Base-by-base conservation (phyloP, 371 early-diverging fungal genomes). In the Nematocida sp. region DNA sequence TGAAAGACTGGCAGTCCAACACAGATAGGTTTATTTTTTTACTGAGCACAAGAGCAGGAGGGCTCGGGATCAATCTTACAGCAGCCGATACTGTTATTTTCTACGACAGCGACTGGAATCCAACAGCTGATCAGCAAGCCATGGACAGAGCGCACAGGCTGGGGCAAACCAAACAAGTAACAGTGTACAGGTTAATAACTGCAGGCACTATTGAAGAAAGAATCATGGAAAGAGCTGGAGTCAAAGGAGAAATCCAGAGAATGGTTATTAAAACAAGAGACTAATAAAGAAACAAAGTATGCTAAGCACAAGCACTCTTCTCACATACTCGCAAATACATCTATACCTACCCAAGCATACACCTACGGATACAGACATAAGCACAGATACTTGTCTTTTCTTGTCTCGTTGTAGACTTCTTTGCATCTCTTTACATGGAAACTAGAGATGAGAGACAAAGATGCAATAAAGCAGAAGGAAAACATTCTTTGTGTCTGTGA, bases 201-300 rank as follows among this genome's bases (percentile, higher is more conserved):
- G 64, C 63, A 52, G 76, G 78, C 48, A 84, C 80, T 15, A 66
- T 82, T 54, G 84, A 84, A 51, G 81, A 82, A 63, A 81, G 91
- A 91, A 81, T 96, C 37, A 80, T 91, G 63, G 87, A 89, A 78
- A 88, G 91, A 51, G 94, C 94, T 1, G 87, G 88, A 76, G 89
- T 91, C 78, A 95, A 95, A 85, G 92, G 91, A 79, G 90, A 92
- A 81, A 92, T 95, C 46, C 94, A 95, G 82, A 91, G 91, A 74
- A 91, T 93, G 27, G 93, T 95, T 50, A 93, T 95, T 11, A 38
- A 57, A 46, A 70, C 74, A 36, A 48, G 31, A 31, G 74, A 70
- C 37, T 57, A 70, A 27, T n/a, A n/a, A n/a, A n/a, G n/a, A n/a
- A n/a, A n/a, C 31, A 21, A 3, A 21, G 21, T 23, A 13, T 11